Conservation (phyloP, 768 basidiomycete species). For the Rhodotorula taiwanensis region DNA sequence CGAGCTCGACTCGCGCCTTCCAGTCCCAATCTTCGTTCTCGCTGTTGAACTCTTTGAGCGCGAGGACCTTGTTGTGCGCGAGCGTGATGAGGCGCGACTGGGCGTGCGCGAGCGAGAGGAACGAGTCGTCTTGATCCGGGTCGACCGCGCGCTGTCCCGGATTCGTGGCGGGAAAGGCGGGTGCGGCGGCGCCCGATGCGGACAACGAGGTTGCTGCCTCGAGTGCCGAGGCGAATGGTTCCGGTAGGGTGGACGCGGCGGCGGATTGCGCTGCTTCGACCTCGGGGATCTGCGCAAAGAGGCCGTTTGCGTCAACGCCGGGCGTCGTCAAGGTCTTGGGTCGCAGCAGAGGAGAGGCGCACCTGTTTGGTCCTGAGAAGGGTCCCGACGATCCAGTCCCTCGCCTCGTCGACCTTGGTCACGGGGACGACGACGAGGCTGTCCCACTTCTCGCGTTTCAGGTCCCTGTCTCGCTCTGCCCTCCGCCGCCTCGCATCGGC, state of each 20-base stretch:
- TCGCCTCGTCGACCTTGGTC: conserved; percentile 24
- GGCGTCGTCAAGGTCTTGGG: not conserved
- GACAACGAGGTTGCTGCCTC: not conserved
- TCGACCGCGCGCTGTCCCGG: not conserved
- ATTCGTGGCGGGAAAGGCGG: not conserved
- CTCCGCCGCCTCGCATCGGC: not conserved
- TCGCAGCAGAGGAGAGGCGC: not conserved
- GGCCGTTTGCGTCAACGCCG: no score
- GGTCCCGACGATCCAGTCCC: conserved; percentile 35
- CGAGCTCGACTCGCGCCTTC: conserved; percentile 28
- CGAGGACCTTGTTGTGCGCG: conserved; percentile 11
- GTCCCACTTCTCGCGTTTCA: conserved; percentile 31
- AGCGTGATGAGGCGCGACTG: not conserved
- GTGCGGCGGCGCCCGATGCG: not conserved
- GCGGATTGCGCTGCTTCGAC: conserved; percentile 20
- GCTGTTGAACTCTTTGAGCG: conserved; percentile 14
- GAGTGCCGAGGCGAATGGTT: conserved; percentile 3
- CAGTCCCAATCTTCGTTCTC: conserved; percentile 33
- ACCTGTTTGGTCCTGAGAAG: conserved; percentile 34
- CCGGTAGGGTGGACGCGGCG: conserved; percentile 14
- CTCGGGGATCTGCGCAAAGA: conserved; percentile 30
- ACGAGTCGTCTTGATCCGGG: not conserved
- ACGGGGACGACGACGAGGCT: conserved; percentile 14
- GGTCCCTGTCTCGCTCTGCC: conserved; percentile 6
- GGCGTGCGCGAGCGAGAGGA: not conserved